Evolutionary conservation across 2,329 filamentous ascomycete genomes (phyloP).

Genomic region (Atkinsonella texensis): DNA sequence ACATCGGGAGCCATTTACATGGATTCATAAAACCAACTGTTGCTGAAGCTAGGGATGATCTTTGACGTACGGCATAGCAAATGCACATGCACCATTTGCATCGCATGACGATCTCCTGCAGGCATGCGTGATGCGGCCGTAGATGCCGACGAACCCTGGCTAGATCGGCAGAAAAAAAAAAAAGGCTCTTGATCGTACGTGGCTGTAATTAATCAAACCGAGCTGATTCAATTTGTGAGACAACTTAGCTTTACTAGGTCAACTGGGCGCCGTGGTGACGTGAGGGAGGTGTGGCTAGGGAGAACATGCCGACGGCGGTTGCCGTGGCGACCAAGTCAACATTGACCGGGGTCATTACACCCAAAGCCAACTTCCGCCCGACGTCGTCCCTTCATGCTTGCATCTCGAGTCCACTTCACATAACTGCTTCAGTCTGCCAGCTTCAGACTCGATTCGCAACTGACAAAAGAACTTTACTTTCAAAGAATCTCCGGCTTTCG

Average conservation of each 20-base stretch:
- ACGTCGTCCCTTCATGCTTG: conserved; percentile 13
- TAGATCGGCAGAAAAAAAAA: neutral
- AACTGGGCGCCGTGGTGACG: conserved; percentile 10
- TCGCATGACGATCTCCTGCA: neutral
- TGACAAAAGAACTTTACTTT: neutral
- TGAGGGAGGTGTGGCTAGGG: conserved; percentile 4
- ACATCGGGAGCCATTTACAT: no score
- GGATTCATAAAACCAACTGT: no score
- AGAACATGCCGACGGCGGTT: conserved; percentile 11
- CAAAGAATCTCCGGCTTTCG: conserved; percentile 8
- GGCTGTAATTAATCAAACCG: neutral
- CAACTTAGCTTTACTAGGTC: conserved; percentile 3
- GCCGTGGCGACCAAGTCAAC: conserved; percentile 23
- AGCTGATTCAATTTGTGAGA: conserved; percentile 4
- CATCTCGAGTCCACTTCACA: conserved; percentile 12
- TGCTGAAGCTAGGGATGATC: no score
- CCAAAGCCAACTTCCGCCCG: conserved; percentile 11
- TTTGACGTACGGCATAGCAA: neutral
- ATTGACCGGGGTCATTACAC: conserved; percentile 15
- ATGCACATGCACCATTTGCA: neutral
- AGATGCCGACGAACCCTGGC: neutral
- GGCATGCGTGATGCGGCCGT: neutral
- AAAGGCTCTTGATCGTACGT: neutral
- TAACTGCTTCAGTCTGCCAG: conserved; percentile 9
- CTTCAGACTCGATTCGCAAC: conserved; percentile 2